These are phyloP conservation scores for Triticum dicoccoides DNA, from an alignment of 176 grass and related monocot genomes.

Conservation along the genomic window DNA sequence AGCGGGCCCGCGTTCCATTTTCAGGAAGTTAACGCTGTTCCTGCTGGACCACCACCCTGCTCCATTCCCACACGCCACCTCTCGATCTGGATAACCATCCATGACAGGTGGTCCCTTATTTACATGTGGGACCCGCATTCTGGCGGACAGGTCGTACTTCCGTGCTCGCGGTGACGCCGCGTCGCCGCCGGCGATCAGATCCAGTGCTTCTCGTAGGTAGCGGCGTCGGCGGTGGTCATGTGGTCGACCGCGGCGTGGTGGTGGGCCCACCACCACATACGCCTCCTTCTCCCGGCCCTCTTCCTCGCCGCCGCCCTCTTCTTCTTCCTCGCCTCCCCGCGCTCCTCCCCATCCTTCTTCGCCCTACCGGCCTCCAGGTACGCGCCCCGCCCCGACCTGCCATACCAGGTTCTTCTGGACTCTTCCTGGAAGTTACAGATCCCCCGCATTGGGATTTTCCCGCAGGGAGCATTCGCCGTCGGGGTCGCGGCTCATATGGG, in stretches of 20 bases:
- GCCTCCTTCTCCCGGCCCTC: slow-evolving; percentile 38
- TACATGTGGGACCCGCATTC: not conserved
- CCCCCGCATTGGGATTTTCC: not conserved
- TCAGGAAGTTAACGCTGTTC: not conserved
- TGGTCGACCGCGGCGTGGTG: slow-evolving; percentile 20
- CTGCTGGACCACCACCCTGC: not conserved
- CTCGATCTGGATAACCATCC: not conserved
- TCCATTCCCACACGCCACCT: not conserved
- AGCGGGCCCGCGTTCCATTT: not conserved
- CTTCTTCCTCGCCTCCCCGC: slow-evolving; percentile 27
- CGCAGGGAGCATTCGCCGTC: slow-evolving; percentile 6
- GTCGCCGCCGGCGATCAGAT: slow-evolving; percentile 31
- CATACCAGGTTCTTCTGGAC: not conserved
- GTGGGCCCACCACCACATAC: slow-evolving; percentile 39
- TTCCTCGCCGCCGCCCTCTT: slow-evolving; percentile 30
- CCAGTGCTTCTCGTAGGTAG: not conserved
- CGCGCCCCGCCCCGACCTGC: not conserved
- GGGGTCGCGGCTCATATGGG: slow-evolving; percentile 51
- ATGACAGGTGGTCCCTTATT: not conserved
- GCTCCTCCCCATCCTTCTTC: slow-evolving; percentile 32
- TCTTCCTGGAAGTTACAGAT: not conserved
- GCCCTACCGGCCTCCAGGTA: slow-evolving; percentile 45
- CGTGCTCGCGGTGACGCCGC: not conserved
- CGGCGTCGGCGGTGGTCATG: slow-evolving; percentile 24
- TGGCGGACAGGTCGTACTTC: not conserved